These are phyloP conservation scores for Spencermartinsiella ligniputridi DNA, from an alignment of 1,139 yeast genomes.

Conservation along the genomic window DNA sequence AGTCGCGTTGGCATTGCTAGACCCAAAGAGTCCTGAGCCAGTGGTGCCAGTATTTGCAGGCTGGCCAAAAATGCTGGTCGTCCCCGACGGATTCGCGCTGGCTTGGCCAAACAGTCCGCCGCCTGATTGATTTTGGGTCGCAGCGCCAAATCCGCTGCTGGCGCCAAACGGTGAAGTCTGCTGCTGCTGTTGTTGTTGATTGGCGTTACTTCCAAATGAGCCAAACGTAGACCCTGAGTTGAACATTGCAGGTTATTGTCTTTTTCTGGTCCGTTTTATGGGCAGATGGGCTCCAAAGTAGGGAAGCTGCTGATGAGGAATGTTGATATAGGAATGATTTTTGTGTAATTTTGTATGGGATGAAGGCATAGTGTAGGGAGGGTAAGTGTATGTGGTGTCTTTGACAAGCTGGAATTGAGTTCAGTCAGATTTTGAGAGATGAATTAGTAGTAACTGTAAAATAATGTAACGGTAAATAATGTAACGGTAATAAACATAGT, in stretches of 20 bases:
- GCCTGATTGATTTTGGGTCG: conserved; percentile 21
- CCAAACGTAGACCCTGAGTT: conserved; percentile 23
- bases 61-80: conserved; percentile 19
- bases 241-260: conserved; percentile 4
- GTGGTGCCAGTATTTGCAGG: conserved; percentile 15
- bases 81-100: conserved; percentile 15
- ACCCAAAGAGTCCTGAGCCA: conserved; percentile 37
- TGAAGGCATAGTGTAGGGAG: too few species aligned
- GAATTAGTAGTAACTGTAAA: too few species aligned
- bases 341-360: too few species aligned
- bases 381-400: too few species aligned
- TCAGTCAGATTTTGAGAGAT: too few species aligned
- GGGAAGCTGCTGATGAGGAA: too few species aligned
- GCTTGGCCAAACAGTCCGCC: conserved; percentile 36
- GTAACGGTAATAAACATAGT: too few species aligned
- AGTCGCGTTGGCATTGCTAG: not conserved
- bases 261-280: not conserved
- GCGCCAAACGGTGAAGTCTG: conserved; percentile 28
- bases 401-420: too few species aligned
- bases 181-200: not conserved
- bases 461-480: too few species aligned
- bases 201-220: conserved; percentile 7
- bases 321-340: too few species aligned
- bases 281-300: too few species aligned
- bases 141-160: conserved; percentile 18